Base-by-base conservation (phyloP, 768 basidiomycete species). In the Imleria badia region DNA sequence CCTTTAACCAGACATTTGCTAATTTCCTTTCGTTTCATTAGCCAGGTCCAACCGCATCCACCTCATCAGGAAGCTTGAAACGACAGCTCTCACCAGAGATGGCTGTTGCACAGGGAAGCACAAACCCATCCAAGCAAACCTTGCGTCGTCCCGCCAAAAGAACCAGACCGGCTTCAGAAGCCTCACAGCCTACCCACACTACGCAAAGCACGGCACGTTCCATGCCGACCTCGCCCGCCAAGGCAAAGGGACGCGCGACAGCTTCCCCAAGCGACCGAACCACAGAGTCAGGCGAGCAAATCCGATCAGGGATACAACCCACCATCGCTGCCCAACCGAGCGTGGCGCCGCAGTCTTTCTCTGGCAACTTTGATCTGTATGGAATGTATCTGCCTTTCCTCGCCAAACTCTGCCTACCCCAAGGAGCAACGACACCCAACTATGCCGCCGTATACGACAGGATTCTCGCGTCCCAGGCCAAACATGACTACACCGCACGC, bases 351-450 rank as follows among this genome's bases (percentile, higher is more conserved):
- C 56, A 34, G 3, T 43, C 45, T 12, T 60, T 71, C 22, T 62
- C 66, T 8, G 75, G 76, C 7, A 75, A 68, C 39, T 75, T 76
- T 39, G 76, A 76, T 61, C 43, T 76, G 34, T 76, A 76, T 52
- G 65, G 63, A n/a, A 76, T 75, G 74, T 66, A 68, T 40, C 59
- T 76, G 23, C 70, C 73, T 3, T 72, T 70, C 59, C 69, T 76
- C 29, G 47, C 59, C 56, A 68, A 66, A 22, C 64, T 68, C 38
- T 76, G 69, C 59, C 49, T 67, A 15, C 72, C 73, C 1, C 30
- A 51, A 6, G 67, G 65, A 17, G 64, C 59, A n/a, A 59, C 59
- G n/a, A 44, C 59, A 7, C 68, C 70, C 6, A 46, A 67, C 38
- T 70, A 71, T 20, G 64, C 65, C 17, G 65, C 64, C 1, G 60